Evolutionary conservation across 108 stramenopile genomes (phyloP), one percentile per base, ranked within the genome.

Genomic region (Discostella stelligeroides): DNA sequence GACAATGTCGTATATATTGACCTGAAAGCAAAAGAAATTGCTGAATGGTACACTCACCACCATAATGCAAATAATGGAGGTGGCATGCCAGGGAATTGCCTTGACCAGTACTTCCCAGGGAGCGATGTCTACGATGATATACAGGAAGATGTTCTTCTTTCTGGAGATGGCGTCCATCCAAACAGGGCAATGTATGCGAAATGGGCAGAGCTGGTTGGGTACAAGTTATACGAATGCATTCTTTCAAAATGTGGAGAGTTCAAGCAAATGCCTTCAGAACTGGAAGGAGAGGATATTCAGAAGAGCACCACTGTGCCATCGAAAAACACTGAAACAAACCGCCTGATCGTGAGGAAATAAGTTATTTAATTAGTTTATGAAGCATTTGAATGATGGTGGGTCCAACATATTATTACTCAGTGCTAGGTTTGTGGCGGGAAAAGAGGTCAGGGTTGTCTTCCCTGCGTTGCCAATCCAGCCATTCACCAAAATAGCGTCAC

Each of bases 111-210:
- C 42, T 46, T 53, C 67, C 40, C 10, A 40, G 20, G 45, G 47
- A 18, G 62, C 28, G 38, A 20, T 46, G 28, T 53, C 37, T 70
- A 10, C 23, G 48, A 27, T 34, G 21, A 14, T 40, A 54, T 34
- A 27, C 15, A 25, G 39, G 74, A 60, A 6, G 43, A 49, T 24
- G 59, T 49, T 4, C 55, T 82, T 1, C 60, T 84, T 18, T 66
- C 81, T 30, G 48, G 70, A 4, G 87, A 88, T 63, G 87, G 87
- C 13, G 75, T 88, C n/a, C 87, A 88, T 74, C 87, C 87, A 0
- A 88, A 86, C 56, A 81, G 72, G 43, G 47, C 66, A 23, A 83
- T 84, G 58, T 88, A 88, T 66, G 73, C 76, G 0, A 46, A 67
- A 11, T 88, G 87, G 87, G 83, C 82, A 38, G 64, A 66, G 41